Percentiles rank a stretch among this genome's conserved stretches.
Conservation (phyloP, 2,329 filamentous ascomycete species). For the Coniella vitis region DNA sequence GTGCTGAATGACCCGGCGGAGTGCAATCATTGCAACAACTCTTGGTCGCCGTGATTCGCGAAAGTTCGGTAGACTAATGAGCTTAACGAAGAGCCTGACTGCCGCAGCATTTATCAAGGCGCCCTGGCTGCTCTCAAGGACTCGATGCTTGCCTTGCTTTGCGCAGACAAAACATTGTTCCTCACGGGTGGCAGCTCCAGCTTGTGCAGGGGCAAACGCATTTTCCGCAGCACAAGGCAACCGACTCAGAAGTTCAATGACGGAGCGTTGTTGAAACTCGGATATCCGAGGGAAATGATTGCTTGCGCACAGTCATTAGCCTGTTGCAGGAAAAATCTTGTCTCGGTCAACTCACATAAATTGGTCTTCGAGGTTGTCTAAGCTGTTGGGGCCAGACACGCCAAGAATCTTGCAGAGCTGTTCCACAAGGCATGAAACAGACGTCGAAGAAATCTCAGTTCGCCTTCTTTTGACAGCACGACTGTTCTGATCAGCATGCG, state of each 20-base stretch:
- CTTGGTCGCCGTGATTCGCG: constrained; percentile 52
- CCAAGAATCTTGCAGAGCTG: constrained; percentile 4
- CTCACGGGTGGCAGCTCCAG: constrained; percentile 1
- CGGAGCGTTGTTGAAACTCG: constrained; percentile 20
- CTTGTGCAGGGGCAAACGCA: constrained; percentile 27
- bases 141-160: neutral
- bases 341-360: constrained; percentile 7
- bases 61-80: constrained; percentile 41
- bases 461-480: constrained; percentile 8
- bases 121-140: constrained; percentile 18
- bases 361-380: constrained; percentile 5
- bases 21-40: constrained; percentile 62
- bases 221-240: constrained; percentile 49
- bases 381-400: neutral
- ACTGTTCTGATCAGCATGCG: neutral
- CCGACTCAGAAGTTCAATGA: constrained; percentile 43
- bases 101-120: constrained; percentile 29
- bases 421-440: neutral
- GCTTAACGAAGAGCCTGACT: constrained; percentile 36
- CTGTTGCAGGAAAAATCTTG: neutral
- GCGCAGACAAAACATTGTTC: constrained; percentile 22
- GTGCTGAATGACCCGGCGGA: constrained; percentile 65
- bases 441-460: neutral
- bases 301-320: constrained; percentile 6
- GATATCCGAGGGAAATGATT: constrained; percentile 17